These are phyloP conservation scores for Cymbopogon flexuosus DNA, from an alignment of 202 grass and related monocot genomes.

Conservation along the genomic window DNA sequence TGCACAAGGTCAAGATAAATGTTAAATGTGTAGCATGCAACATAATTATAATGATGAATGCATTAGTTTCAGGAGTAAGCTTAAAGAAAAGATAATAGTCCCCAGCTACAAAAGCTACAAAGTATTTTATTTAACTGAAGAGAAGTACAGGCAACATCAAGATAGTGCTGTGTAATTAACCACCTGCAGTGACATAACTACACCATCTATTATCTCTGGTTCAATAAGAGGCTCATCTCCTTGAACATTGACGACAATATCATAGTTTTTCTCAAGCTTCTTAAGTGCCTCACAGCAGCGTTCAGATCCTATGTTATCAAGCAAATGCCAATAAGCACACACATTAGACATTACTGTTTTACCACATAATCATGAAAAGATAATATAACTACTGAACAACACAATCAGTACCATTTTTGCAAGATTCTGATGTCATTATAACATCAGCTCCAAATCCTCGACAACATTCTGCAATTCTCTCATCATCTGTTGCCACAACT, in stretches of 20 bases:
- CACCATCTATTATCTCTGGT: slow-evolving; percentile 95
- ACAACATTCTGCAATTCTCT: slow-evolving; percentile 83
- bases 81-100: not conserved
- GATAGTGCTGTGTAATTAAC: not conserved
- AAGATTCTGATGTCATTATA: slow-evolving; percentile 83
- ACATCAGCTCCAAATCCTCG: slow-evolving; percentile 93
- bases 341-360: not conserved
- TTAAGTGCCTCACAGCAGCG: slow-evolving; percentile 40
- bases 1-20: not conserved
- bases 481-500: slow-evolving; percentile 84
- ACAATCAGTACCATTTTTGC: slow-evolving; percentile 59
- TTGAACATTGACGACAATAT: slow-evolving; percentile 95
- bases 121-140: not conserved
- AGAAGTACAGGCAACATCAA: slow-evolving; percentile 13
- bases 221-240: slow-evolving; percentile 91
- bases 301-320: slow-evolving; percentile 59
- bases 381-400: slow-evolving; percentile 4
- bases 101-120: not conserved
- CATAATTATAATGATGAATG: not conserved
- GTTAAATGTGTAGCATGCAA: not conserved
- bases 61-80: not conserved
- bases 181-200: slow-evolving; percentile 90
- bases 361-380: slow-evolving; percentile 4
- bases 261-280: slow-evolving; percentile 51
- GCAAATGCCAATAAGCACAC: not conserved